Base-by-base conservation (phyloP, 2,329 filamentous ascomycete species). In the Aspergillus fischeri region DNA sequence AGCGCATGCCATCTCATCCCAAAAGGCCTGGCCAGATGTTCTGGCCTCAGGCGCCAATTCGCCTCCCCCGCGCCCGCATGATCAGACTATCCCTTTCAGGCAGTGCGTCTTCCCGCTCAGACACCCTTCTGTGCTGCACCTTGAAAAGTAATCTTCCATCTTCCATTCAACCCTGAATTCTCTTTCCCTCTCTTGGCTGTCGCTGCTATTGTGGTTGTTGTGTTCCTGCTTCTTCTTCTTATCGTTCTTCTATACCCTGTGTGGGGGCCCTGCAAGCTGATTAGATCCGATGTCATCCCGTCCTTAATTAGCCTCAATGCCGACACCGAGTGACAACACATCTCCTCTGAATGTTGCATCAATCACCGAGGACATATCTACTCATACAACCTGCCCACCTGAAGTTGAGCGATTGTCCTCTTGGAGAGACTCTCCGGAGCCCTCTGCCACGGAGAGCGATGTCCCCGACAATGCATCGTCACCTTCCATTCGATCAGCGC, bases 331-430 rank as follows among this genome's bases (percentile, higher is more conserved):
- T 70, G 65, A 73, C 74, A 76, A 69, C 70, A 73, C 72, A 70
- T 73, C 72, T 68, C 68, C 67, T 53, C 70, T 77, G 65, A 71
- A 72, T 65, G 72, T 73, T 65, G 64, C 69, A 63, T 74, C 74
- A 67, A 77, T 76, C 72, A 72, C 70, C 69, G 75, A 75, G 66
- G 71, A 72, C 60, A 66, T 76, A 64, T 73, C 76, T 63, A 69
- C 72, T 67, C 80, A 74, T 67, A 70, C 75, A 52, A 78, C 78
- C 59, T 82, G 80, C 69, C 80, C 80, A n/a, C 79, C 79, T 44
- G 80, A 82, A 55, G 57, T 64, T 47, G 70, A 75, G 59, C 67
- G 73, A 55, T 58, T 68, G 51, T 56, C 71, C 17, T 55, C 63
- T 55, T 71, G 72, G 70, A 70, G 67, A 64, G 67, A 67, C 51